Evolutionary conservation across 2,329 filamentous ascomycete genomes (phyloP).

Genomic region (Penicillium sp.): DNA sequence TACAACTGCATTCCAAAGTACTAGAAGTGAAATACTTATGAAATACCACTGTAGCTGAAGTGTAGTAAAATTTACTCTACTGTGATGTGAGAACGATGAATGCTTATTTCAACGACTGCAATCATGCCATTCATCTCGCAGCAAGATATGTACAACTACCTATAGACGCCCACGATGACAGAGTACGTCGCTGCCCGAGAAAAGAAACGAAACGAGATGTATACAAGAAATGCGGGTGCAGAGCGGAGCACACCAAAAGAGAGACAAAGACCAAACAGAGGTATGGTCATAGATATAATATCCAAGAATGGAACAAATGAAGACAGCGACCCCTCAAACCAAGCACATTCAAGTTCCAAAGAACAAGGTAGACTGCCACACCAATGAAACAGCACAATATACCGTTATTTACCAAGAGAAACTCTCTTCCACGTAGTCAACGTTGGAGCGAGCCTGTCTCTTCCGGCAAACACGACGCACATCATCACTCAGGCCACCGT

Average conservation of each 20-base stretch:
- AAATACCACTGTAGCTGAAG: too few relatives aligned
- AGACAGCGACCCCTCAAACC: not conserved
- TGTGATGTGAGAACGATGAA: too few relatives aligned
- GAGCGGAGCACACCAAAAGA: slow-evolving; percentile 1
- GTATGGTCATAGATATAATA: not conserved
- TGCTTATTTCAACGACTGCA: not conserved
- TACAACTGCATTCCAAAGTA: too few relatives aligned
- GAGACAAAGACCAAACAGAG: not conserved
- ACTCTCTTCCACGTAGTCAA: slow-evolving; percentile 77
- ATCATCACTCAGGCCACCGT: slow-evolving; percentile 74
- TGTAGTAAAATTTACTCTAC: too few relatives aligned
- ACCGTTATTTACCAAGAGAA: slow-evolving; percentile 54
- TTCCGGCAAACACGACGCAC: slow-evolving; percentile 69
- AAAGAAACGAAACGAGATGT: not conserved
- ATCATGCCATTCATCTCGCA: slow-evolving; percentile 7
- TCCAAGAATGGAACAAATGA: not conserved
- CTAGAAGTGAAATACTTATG: too few relatives aligned
- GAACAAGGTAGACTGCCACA: not conserved
- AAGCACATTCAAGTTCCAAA: slow-evolving; percentile 3
- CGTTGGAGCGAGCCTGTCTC: slow-evolving; percentile 61
- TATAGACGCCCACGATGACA: slow-evolving; percentile 1
- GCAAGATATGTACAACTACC: slow-evolving; percentile 16
- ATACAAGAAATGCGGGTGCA: slow-evolving; percentile 11
- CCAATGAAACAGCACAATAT: not conserved
- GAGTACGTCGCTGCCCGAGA: not conserved